These are phyloP conservation scores for Xylariaceae sp. DNA, from an alignment of 2,329 filamentous ascomycete genomes.

Conservation along the genomic window DNA sequence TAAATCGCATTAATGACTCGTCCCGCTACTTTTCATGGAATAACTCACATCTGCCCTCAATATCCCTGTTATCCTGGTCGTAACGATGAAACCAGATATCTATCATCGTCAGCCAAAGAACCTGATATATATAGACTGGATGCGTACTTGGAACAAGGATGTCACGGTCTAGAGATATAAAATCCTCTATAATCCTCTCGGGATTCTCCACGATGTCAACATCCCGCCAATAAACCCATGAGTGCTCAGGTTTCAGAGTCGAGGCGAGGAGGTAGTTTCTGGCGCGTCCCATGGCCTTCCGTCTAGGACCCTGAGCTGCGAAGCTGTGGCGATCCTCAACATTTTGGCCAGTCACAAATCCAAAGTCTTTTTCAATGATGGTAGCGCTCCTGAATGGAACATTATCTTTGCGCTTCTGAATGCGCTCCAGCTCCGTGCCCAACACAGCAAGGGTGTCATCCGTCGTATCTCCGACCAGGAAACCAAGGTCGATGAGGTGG, in stretches of 20 bases:
- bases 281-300: conserved; percentile 84
- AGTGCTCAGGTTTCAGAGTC: conserved; percentile 86
- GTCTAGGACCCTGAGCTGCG: conserved; percentile 79
- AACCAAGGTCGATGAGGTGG: conserved; percentile 88
- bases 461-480: conserved; percentile 85
- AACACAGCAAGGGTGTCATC: conserved; percentile 91
- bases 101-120: conserved; percentile 36
- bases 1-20: conserved; percentile 21
- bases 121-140: conserved; percentile 17
- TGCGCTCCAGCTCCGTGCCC: conserved; percentile 76
- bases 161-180: conserved; percentile 89
- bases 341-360: conserved; percentile 66
- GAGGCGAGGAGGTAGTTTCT: conserved; percentile 86
- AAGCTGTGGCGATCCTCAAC: conserved; percentile 83
- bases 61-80: conserved; percentile 65
- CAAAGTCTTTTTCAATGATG: conserved; percentile 91
- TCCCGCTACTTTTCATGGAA: neutral
- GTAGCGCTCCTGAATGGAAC: conserved; percentile 80
- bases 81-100: conserved; percentile 98
- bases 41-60: conserved; percentile 88
- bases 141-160: conserved; percentile 83
- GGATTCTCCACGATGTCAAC: conserved; percentile 94
- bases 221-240: conserved; percentile 98
- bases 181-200: conserved; percentile 83
- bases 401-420: conserved; percentile 76